Conservation (phyloP, 345 rosid genomes). For the Nephelium lappaceum region DNA sequence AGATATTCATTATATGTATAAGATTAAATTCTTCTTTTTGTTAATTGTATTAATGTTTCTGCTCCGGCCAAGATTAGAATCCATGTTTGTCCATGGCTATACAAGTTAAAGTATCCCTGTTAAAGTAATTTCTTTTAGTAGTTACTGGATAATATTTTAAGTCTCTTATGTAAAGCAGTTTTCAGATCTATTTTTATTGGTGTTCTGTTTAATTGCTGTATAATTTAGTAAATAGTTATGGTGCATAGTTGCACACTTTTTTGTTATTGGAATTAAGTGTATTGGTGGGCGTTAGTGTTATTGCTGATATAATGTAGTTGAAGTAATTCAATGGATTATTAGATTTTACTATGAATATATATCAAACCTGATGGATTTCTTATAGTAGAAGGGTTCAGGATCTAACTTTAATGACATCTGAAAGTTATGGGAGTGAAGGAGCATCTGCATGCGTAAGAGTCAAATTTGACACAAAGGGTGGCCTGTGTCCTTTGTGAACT, state of each 20-base stretch:
- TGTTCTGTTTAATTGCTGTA: not conserved
- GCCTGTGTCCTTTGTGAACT: not conserved
- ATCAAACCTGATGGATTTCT: not conserved
- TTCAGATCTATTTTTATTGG: not conserved
- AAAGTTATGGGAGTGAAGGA: not conserved
- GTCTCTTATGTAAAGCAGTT: constrained; percentile 2
- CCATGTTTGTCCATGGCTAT: constrained; percentile 7
- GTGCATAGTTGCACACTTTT: not conserved
- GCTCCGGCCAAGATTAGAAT: not conserved
- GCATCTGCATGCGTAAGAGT: not conserved
- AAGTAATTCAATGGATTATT: not conserved
- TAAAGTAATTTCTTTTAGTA: not conserved
- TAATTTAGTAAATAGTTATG: not conserved
- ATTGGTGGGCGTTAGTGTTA: not conserved
- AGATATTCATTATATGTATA: constrained; percentile 39
- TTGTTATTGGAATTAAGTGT: not conserved
- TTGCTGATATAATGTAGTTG: not conserved
- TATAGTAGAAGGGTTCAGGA: not conserved
- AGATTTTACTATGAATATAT: not conserved
- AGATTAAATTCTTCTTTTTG: not conserved
- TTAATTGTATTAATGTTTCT: constrained; percentile 7
- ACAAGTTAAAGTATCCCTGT: not conserved
- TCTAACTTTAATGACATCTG: not conserved
- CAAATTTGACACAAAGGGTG: not conserved
- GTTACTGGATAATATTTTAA: not conserved